phyloP scores from a whole-genome alignment of 2,329 filamentous ascomycete genomes.

The Fusarium hostae region DNA sequence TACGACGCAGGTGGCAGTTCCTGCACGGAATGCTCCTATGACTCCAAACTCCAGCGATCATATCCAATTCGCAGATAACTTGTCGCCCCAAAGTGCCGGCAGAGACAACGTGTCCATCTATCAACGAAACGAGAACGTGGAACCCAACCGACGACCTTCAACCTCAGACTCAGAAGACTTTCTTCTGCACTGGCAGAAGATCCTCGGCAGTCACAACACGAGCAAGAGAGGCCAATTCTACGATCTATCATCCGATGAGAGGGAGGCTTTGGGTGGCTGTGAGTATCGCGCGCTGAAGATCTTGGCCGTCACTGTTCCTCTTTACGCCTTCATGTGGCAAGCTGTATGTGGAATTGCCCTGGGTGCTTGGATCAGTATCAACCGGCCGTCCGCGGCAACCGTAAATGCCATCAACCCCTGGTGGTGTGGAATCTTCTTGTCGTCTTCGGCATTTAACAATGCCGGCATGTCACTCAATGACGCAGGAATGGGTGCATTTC shows the following conservation, averaged over 20 bases:
- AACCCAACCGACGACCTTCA: constrained; percentile 29
- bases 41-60: constrained; percentile 29
- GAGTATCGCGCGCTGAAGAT: constrained; percentile 72
- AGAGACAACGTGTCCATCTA: constrained; percentile 37
- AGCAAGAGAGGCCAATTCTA: constrained; percentile 67
- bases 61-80: constrained; percentile 32
- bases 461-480: constrained; percentile 76
- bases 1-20: constrained; percentile 34
- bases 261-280: constrained; percentile 68
- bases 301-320: constrained; percentile 67
- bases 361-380: constrained; percentile 68
- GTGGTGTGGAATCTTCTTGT: constrained; percentile 76
- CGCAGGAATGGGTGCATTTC: constrained; percentile 72
- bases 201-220: constrained; percentile 53
- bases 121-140: constrained; percentile 24
- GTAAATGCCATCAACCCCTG: constrained; percentile 71
- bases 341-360: constrained; percentile 67
- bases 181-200: constrained; percentile 47
- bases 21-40: constrained; percentile 19
- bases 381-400: constrained; percentile 60
- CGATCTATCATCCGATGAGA: constrained; percentile 62
- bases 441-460: constrained; percentile 76
- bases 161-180: constrained; percentile 42
- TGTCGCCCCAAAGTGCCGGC: constrained; percentile 11
- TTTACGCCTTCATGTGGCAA: constrained; percentile 71